Conservation (phyloP, 225 moss, liverwort and hornwort species). For the Straminergon stramineum region DNA sequence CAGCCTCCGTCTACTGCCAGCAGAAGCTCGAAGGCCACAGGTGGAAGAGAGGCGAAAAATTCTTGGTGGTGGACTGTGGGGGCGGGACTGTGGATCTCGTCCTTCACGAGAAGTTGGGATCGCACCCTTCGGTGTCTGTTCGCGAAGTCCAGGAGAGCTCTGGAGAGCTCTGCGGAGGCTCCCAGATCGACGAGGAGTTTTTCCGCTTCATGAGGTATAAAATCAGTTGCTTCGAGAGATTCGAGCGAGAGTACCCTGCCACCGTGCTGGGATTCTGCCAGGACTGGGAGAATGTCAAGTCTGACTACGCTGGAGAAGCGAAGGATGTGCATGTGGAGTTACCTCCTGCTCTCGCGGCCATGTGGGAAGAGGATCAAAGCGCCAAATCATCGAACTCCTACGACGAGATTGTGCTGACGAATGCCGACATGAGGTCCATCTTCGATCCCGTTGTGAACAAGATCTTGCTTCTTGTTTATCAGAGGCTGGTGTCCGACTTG, state of each 20-base stretch:
- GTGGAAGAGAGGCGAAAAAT: background rate
- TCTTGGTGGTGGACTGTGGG: conserved; percentile 13
- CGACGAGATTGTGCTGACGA: conserved; percentile 1
- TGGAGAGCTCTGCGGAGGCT: conserved; percentile 15
- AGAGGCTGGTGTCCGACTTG: background rate
- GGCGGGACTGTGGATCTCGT: conserved; percentile 19
- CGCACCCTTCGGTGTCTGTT: background rate
- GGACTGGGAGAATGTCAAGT: background rate
- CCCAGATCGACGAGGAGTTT: conserved; percentile 2
- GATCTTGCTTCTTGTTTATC: background rate
- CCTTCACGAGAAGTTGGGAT: conserved; percentile 6
- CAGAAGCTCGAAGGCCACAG: background rate
- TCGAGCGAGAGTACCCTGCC: background rate
- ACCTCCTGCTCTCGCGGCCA: background rate
- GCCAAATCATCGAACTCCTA: background rate
- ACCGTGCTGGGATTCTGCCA: background rate
- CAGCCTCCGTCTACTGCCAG: background rate
- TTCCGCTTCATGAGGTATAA: background rate
- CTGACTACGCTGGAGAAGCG: background rate
- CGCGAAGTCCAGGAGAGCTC: conserved; percentile 8
- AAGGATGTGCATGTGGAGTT: background rate
- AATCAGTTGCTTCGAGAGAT: background rate
- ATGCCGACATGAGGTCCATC: conserved; percentile 6
- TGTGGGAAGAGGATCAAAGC: background rate
- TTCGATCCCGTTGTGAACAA: conserved; percentile 14